These are phyloP conservation scores for Linderniella brevidens DNA, from an alignment of 257 asterid genomes.

Conservation along the genomic window DNA sequence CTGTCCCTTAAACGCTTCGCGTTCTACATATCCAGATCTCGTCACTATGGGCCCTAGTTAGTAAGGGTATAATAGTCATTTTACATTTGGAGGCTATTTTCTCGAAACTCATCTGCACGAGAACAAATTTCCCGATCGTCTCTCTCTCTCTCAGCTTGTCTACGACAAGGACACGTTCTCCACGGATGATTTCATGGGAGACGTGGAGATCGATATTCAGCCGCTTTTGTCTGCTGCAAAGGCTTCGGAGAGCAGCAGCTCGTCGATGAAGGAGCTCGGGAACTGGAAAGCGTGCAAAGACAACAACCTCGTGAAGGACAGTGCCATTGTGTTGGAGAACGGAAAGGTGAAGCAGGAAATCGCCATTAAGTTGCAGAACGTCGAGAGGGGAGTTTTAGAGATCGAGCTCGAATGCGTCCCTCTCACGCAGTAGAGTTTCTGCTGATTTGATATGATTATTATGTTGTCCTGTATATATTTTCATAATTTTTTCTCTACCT, in stretches of 20 bases:
- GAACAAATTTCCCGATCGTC: no score
- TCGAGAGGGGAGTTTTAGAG: slow-evolving; percentile 74
- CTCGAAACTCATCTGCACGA: no score
- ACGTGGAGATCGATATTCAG: slow-evolving; percentile 49
- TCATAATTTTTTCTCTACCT: no score
- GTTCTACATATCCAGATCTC: no score
- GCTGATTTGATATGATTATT: no score
- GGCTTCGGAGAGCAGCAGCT: slow-evolving; percentile 25
- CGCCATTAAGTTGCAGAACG: slow-evolving; percentile 59
- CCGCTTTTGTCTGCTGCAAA: slow-evolving; percentile 42
- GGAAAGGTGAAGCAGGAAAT: slow-evolving; percentile 63
- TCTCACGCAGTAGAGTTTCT: slow-evolving; percentile 39
- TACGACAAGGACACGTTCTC: slow-evolving; percentile 53
- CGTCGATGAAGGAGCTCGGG: slow-evolving; percentile 23
- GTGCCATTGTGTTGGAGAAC: slow-evolving; percentile 33
- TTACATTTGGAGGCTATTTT: no score
- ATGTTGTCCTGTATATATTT: no score
- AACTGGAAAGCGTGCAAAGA: slow-evolving; percentile 48
- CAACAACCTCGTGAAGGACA: slow-evolving; percentile 35
- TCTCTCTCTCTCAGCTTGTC: slow-evolving; percentile 24
- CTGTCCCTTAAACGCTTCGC: no score
- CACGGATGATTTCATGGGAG: slow-evolving; percentile 61
- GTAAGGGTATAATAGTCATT: no score
- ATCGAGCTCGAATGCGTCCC: slow-evolving; percentile 88
- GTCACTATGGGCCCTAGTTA: no score